Percentiles rank a stretch among this genome's conserved stretches.
These are phyloP conservation scores for Setaria italica DNA, from an alignment of 202 grass and related monocot species.

Conservation along the genomic window DNA sequence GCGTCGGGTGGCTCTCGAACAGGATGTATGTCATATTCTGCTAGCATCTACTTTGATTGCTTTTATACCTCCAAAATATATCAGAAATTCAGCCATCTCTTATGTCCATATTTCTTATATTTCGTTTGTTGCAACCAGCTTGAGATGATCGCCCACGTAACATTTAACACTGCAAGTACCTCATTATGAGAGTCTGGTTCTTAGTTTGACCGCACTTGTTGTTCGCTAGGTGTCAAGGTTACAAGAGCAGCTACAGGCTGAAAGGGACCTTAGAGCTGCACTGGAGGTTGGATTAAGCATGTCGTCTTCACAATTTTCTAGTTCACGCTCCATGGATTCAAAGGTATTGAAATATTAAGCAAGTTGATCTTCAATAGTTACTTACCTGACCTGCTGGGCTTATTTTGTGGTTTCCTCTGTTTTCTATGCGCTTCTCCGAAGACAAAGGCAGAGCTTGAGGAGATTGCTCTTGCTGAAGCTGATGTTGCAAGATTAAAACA, in stretches of 20 bases:
- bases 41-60: slow-evolving; percentile 23
- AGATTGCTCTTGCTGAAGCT: slow-evolving; percentile 91
- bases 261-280: slow-evolving; percentile 96
- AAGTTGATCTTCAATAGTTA: not conserved
- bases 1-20: slow-evolving; percentile 88
- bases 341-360: slow-evolving; percentile 61
- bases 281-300: slow-evolving; percentile 97
- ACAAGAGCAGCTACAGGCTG: slow-evolving; percentile 98
- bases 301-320: slow-evolving; percentile 89
- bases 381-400: slow-evolving; percentile 5
- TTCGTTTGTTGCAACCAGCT: slow-evolving; percentile 15
- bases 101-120: slow-evolving; percentile 7
- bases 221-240: slow-evolving; percentile 83
- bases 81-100: slow-evolving; percentile 22
- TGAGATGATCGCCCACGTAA: slow-evolving; percentile 12
- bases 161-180: not conserved
- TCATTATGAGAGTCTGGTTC: not conserved
- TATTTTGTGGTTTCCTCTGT: slow-evolving; percentile 41
- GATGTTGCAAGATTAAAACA: slow-evolving; percentile 90
- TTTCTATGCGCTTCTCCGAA: slow-evolving; percentile 45
- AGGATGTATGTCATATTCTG: slow-evolving; percentile 84
- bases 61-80: slow-evolving; percentile 40
- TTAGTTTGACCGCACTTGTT: slow-evolving; percentile 43
- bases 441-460: slow-evolving; percentile 92
- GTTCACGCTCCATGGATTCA: slow-evolving; percentile 77